Conservation (phyloP, 2,329 filamentous ascomycete genomes). For the Ascochyta lentis region DNA sequence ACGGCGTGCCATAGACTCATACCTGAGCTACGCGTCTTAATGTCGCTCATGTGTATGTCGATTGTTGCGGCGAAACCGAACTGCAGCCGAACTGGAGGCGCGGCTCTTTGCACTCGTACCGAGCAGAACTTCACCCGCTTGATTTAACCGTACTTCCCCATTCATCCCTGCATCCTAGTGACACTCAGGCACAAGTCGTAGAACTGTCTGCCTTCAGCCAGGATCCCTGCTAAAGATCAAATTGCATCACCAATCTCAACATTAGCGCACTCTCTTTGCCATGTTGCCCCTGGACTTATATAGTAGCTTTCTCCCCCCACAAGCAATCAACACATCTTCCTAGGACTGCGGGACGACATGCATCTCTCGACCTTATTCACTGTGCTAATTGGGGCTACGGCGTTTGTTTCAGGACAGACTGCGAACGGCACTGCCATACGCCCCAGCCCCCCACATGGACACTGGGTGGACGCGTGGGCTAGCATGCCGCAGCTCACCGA, state of each 20-base stretch:
- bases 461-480: conserved; percentile 70
- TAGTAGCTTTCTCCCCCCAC: not conserved
- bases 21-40: too few species aligned
- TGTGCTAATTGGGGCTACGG: conserved; percentile 2
- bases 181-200: conserved; percentile 27
- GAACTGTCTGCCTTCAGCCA: conserved; percentile 10
- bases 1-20: too few species aligned
- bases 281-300: conserved; percentile 1
- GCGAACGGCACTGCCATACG: not conserved
- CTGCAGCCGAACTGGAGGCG: not conserved
- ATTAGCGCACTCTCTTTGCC: conserved; percentile 2
- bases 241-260: conserved; percentile 6
- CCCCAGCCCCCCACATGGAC: conserved; percentile 42
- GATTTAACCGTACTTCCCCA: conserved; percentile 44
- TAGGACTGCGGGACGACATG: not conserved
- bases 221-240: conserved; percentile 24
- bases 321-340: not conserved
- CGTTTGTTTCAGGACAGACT: not conserved
- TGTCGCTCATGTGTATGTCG: conserved; percentile 15
- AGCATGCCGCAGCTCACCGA: conserved; percentile 72
- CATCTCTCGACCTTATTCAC: conserved; percentile 5
- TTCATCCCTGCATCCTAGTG: conserved; percentile 31
- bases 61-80: conserved; percentile 27
- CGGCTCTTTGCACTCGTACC: not conserved
- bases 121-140: conserved; percentile 22